Evolutionary conservation across 305 asterid genomes (phyloP), one percentile per base, ranked within the genome.

Genomic region (Solanum hybrid): DNA sequence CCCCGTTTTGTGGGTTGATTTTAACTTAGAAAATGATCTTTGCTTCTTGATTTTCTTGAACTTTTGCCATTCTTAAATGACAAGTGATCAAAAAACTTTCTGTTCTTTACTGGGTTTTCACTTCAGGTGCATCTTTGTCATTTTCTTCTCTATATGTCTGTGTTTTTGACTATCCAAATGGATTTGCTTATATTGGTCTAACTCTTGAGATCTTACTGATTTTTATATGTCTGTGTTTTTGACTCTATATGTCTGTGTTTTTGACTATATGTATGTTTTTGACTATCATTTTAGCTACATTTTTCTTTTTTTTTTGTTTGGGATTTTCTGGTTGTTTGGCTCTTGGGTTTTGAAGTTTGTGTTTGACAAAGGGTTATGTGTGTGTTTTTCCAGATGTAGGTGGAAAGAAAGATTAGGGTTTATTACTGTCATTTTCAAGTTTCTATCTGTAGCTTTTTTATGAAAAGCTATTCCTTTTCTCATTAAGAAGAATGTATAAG

Each of bases 51-150:
- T 32, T 24, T 37, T 68, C 11, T 41, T 87, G 70, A 87, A 34
- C 37, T 61, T 24, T 41, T 45, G 32, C 15, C 90, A 45, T 45
- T 45, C 34, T 75, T 41, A 39, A 57, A 41, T 88, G 90, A 29
- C 86, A 75, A 75, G n/a, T 77, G 51, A 88, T 77, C 86, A 29
- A 31, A 75, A 79, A 31, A 31, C 14, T 77, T 27, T 17, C 51
- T 26, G 15, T 78, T 79, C 76, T 61, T 38, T 37, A 41, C 75
- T 10, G 76, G 76, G 41, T 51, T 75, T 88, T 88, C 73, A 84
- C 57, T 88, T 88, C 51, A 75, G 90, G 90, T 88, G 12, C 86
- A 37, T 41, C 75, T 26, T 51, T 84, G 22, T 17, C 88, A 84
- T 45, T 29, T 84, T 17, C 3, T 29, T 41, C 26, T 27, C 37